Evolutionary conservation across 73 alveolate species (phyloP), one percentile per base, ranked within the genome.

Genomic region (Paraurostyla sp.): DNA sequence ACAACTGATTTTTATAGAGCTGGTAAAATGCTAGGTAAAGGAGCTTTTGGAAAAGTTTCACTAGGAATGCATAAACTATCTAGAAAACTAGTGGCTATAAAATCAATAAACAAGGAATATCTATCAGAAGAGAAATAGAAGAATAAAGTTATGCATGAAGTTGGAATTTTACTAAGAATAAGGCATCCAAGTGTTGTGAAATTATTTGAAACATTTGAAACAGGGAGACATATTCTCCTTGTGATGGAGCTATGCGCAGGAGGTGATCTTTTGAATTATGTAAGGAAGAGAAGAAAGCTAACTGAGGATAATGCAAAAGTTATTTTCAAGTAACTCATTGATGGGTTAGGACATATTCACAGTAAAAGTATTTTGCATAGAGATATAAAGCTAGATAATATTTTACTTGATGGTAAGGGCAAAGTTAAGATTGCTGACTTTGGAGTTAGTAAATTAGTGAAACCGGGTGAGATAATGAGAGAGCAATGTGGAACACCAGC

Each of bases 401-500:
- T 94, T 65, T 83, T 94, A 80, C 92, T 94, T 2, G 97, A 94
- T 89, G 92, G 89, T 49, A 89, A 93, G 82, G 96, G 96, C 36
- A 88, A 50, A 45, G 82, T 96, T 68, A 96, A 96, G 76, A 80
- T 96, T 76, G 94, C 98, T 7, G 99, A 96, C 76, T 96, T 96
- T 88, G 99, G 99, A 27, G 97, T 95, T 27, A 89, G 95, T 38
- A 83, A 93, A 83, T 83, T 78, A 52, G 93, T 91, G 45, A 86
- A 83, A 40, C 88, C 82, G 42, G 95, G 91, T 25, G 94, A 87
- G 48, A 42, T 59, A 58, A 87, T 95, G 92, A 71, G 75, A 62
- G 98, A 95, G 30, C 93, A 93, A 76, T 95, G 98, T 85, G 98
- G 98, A 7, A 95, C 98, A 22, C 98, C 98, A 27, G 97, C 97